Evolutionary conservation across 495 filamentous ascomycete species (phyloP), one percentile per base, ranked within the genome.

Genomic region (Neurospora sp.): DNA sequence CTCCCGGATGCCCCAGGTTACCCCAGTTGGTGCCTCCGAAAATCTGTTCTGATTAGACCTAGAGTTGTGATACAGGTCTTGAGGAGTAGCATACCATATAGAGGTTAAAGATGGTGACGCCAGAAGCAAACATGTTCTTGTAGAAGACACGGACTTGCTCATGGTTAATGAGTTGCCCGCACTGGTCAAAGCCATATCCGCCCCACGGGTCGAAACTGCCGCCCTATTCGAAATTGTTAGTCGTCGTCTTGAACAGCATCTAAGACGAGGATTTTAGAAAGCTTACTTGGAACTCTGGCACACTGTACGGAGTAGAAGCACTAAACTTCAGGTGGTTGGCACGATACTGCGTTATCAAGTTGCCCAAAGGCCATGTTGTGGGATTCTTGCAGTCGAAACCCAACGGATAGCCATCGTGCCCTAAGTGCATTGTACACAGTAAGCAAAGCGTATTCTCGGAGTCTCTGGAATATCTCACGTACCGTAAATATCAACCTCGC

Each of bases 1-100:
- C 90, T 18, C 88, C 89, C 3, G 90, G 86, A 74, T 91, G 86
- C 1, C 92, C 92, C 39, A 94, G 79, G 75, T 94, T 94, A 14
- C 92, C 93, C 93, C 92, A 95, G 79, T 95, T 96, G 2, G 91
- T 92, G n/a, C 90, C 91, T 41, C 92, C 91, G 61, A 84, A 91
- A 1, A 83, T 88, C 88, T 90, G 72, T 12, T 72, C 22, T 8
- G 38, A 1, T 22, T 40, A 31, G 45, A 45, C 44, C 73, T 47
- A 42, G 40, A 44, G 37, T 31, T 59, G 41, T 78, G 76, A 78
- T 72, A 68, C 70, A 71, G 8, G n/a, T 14, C 18, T 2, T 71
- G 69, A 22, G 37, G 18, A 31, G 40, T 14, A 8, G 6, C 81
- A 71, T 77, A 88, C 89, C 91, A 93, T 94, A 78, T 93, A 92